Evolutionary conservation across 176 grass and related monocot species (phyloP).

Genomic region (Triticum aestivum): IWGSC_CS_RefSeq_v2.1 NC_057798.1:772762131-772762630

Average conservation of each 20-base stretch:
- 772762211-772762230: conserved; percentile 6
- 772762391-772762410: not conserved
- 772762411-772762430: not conserved
- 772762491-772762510: not conserved
- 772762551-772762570: too few relatives aligned
- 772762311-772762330: not conserved
- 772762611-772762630: too few relatives aligned
- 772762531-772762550: too few relatives aligned
- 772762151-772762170: not conserved
- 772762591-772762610: too few relatives aligned
- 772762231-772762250: not conserved
- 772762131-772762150: not conserved
- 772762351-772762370: not conserved
- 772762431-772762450: not conserved
- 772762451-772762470: not conserved
- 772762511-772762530: not conserved
- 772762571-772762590: too few relatives aligned
- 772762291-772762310: not conserved
- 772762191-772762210: not conserved
- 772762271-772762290: not conserved
- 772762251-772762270: not conserved
- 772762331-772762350: not conserved
- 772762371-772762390: not conserved
- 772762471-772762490: not conserved
- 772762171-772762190: not conserved